Conservation (phyloP, 2,329 filamentous ascomycete genomes). For the Balansia obtecta region DNA sequence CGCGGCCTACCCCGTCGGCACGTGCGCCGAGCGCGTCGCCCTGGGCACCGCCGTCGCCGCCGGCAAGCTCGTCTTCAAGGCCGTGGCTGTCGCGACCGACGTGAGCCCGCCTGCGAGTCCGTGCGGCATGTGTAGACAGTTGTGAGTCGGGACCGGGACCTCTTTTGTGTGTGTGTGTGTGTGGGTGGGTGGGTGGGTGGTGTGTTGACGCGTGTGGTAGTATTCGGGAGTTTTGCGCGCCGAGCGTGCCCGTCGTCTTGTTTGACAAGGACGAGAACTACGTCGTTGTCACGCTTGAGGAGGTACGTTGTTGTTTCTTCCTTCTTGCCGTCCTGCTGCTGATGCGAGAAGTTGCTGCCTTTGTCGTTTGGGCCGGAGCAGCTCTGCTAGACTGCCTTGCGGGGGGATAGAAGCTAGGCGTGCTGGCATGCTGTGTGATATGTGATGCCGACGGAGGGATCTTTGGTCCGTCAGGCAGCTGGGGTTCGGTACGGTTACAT, state of each 20-base stretch:
- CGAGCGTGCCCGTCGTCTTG: constrained; percentile 75
- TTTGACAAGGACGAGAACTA: constrained; percentile 72
- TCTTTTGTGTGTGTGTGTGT: constrained; percentile 7
- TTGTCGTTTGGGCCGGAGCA: constrained; percentile 55
- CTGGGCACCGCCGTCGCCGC: constrained; percentile 64
- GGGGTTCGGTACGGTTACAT: too few species aligned
- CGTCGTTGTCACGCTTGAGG: constrained; percentile 54
- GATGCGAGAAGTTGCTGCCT: constrained; percentile 44
- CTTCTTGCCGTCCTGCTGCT: constrained; percentile 3
- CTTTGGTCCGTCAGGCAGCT: too few species aligned
- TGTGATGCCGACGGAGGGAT: too few species aligned
- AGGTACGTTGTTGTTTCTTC: constrained; percentile 32
- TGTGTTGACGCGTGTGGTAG: constrained; percentile 22
- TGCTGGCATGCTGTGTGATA: too few species aligned
- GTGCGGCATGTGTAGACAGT: constrained; percentile 94
- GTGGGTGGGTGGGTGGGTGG: too few species aligned
- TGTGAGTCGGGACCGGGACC: constrained; percentile 38
- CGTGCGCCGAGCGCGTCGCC: constrained; percentile 87
- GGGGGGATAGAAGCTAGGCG: too few species aligned
- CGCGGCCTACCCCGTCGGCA: constrained; percentile 84
- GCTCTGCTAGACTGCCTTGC: too few species aligned
- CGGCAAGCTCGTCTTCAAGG: constrained; percentile 48
- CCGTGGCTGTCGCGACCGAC: constrained; percentile 77
- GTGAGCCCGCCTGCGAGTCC: constrained; percentile 58
- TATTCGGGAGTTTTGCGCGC: constrained; percentile 62